Conservation (phyloP, 1,284 basidiomycete species). For the Jaminaea rosea region DNA sequence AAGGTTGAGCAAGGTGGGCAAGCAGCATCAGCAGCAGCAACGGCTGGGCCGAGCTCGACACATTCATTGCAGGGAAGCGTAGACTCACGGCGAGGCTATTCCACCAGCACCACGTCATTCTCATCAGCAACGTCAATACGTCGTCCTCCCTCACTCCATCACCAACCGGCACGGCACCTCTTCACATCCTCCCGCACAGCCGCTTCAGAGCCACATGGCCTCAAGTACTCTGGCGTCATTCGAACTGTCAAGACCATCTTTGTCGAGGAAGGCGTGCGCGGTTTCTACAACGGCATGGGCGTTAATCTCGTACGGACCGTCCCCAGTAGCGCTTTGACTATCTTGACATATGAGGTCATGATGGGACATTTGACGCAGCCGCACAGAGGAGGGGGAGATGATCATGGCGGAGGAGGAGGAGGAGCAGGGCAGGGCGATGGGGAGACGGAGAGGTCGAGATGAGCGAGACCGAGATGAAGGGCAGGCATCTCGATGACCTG, state of each 20-base stretch:
- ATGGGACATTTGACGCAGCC: constrained; percentile 23
- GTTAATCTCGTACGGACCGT: constrained; percentile 43
- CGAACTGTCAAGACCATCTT: constrained; percentile 26
- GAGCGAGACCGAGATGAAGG: too few relatives aligned
- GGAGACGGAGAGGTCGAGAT: too few relatives aligned
- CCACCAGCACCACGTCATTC: background rate
- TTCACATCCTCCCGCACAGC: too few relatives aligned
- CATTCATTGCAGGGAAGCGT: too few relatives aligned
- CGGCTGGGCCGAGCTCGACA: background rate
- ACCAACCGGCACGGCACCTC: too few relatives aligned
- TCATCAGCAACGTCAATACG: too few relatives aligned
- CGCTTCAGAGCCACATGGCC: too few relatives aligned
- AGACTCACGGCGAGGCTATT: background rate
- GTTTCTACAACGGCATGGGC: constrained; percentile 43
- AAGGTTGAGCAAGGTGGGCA: background rate
- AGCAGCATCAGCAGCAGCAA: background rate
- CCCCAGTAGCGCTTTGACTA: constrained; percentile 40
- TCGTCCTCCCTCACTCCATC: too few relatives aligned
- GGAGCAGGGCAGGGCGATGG: too few relatives aligned
- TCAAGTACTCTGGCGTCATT: constrained; percentile 27
- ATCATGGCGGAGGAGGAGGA: too few relatives aligned
- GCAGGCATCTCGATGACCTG: too few relatives aligned
- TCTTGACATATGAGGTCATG: constrained; percentile 44
- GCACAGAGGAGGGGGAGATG: too few relatives aligned
- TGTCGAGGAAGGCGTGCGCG: constrained; percentile 30